Conservation (phyloP, 2,329 filamentous ascomycete species). For the Geoglossum cookeanum region DNA sequence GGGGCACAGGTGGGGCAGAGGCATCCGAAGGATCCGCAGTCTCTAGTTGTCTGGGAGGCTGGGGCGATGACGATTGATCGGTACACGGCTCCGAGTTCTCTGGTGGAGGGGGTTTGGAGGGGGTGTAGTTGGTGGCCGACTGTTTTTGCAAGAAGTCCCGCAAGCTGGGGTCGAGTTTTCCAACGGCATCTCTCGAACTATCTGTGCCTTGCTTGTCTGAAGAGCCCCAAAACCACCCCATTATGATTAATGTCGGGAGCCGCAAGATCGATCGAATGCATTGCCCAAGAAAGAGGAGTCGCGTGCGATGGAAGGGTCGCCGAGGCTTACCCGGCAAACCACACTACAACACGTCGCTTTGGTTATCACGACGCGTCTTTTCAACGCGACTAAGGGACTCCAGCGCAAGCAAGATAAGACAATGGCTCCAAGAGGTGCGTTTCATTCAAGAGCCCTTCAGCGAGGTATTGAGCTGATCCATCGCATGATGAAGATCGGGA, state of each 20-base stretch:
- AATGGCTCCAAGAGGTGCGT: background rate
- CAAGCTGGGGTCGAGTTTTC: constrained; percentile 63
- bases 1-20: constrained; percentile 21
- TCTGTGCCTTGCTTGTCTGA: constrained; percentile 21
- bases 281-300: too few species aligned
- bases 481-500: constrained; percentile 2
- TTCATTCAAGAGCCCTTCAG: background rate
- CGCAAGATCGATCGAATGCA: too few species aligned
- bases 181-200: constrained; percentile 41
- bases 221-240: constrained; percentile 47
- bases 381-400: background rate
- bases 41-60: constrained; percentile 6
- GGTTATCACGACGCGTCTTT: background rate
- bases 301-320: too few species aligned
- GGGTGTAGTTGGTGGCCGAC: constrained; percentile 49
- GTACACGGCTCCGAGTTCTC: background rate
- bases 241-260: constrained; percentile 13
- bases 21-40: constrained; percentile 11
- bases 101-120: constrained; percentile 11
- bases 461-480: background rate
- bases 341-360: background rate
- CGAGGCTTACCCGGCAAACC: too few species aligned
- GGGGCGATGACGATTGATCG: constrained; percentile 5
- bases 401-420: background rate
- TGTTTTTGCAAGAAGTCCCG: constrained; percentile 73